A percentile compares a stretch with the other conserved stretches of the same genome.
Conservation (phyloP, 176 grass and related monocot genomes). For the Musa schizocarpa region DNA sequence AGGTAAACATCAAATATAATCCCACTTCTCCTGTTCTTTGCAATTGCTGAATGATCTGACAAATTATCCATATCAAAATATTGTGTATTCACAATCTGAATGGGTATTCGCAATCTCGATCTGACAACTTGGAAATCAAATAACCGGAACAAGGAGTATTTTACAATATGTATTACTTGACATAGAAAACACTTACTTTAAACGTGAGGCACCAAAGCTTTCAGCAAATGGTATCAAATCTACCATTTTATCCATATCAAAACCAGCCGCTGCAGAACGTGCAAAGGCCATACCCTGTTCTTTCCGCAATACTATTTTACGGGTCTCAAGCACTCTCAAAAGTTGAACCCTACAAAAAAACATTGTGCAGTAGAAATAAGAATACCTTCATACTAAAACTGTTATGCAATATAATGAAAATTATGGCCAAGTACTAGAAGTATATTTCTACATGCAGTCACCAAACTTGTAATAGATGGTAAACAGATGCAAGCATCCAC, state of each 20-base stretch:
- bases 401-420: neutral
- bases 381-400: slow-evolving; percentile 13
- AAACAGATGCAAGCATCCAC: neutral
- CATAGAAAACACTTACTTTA: slow-evolving; percentile 45
- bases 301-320: slow-evolving; percentile 75
- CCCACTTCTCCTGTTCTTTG: no score
- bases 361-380: neutral
- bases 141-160: neutral
- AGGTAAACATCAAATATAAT: no score
- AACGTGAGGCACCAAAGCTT: slow-evolving; percentile 63
- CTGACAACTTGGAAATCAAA: neutral
- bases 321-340: slow-evolving; percentile 75
- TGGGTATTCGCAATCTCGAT: neutral
- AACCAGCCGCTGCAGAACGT: slow-evolving; percentile 72
- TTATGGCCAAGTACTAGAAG: neutral
- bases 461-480: neutral
- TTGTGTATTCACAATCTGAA: no score
- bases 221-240: slow-evolving; percentile 75
- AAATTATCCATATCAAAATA: no score
- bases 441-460: neutral
- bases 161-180: no score
- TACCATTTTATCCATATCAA: slow-evolving; percentile 79
- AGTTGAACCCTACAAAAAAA: slow-evolving; percentile 62
- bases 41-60: neutral
- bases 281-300: slow-evolving; percentile 99